A percentile compares a stretch with the other conserved stretches of the same genome.
Evolutionary conservation across 257 asterid genomes (phyloP).

Genomic region (Solanum peruvianum): DNA sequence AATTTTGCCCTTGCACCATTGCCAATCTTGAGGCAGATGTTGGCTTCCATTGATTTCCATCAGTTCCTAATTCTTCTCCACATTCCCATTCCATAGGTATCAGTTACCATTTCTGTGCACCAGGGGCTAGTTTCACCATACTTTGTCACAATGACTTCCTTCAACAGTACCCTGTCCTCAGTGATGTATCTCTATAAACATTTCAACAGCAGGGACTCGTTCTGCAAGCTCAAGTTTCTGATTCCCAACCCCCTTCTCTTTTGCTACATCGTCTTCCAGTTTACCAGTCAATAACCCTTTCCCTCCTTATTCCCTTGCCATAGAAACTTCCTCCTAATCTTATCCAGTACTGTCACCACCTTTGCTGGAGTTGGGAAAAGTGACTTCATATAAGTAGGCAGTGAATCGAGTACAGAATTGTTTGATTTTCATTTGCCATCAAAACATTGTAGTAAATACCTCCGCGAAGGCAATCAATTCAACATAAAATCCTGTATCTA

Average conservation of each 20-base stretch:
- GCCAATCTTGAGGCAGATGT: not conserved
- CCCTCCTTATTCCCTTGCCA: too few species aligned
- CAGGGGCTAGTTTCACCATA: not conserved
- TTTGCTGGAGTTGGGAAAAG: too few species aligned
- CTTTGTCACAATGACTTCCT: not conserved
- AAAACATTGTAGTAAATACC: not conserved
- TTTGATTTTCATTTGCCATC: not conserved
- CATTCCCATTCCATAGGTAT: not conserved
- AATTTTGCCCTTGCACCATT: not conserved
- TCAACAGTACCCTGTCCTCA: not conserved
- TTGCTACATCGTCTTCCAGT: too few species aligned
- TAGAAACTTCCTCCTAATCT: too few species aligned
- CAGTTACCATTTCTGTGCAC: not conserved
- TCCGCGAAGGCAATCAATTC: not conserved
- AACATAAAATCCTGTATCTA: not conserved
- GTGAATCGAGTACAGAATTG: too few species aligned
- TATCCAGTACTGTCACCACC: too few species aligned
- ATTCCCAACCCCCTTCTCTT: too few species aligned
- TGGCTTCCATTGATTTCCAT: not conserved
- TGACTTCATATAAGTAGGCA: too few species aligned
- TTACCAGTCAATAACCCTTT: too few species aligned
- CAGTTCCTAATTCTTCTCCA: not conserved
- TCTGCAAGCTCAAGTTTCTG: too few species aligned
- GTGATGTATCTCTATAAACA: not conserved
- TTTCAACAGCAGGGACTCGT: not conserved